phyloP scores from a whole-genome alignment of 2,329 filamentous ascomycete species.

The Bipolaris bicolor region DNA sequence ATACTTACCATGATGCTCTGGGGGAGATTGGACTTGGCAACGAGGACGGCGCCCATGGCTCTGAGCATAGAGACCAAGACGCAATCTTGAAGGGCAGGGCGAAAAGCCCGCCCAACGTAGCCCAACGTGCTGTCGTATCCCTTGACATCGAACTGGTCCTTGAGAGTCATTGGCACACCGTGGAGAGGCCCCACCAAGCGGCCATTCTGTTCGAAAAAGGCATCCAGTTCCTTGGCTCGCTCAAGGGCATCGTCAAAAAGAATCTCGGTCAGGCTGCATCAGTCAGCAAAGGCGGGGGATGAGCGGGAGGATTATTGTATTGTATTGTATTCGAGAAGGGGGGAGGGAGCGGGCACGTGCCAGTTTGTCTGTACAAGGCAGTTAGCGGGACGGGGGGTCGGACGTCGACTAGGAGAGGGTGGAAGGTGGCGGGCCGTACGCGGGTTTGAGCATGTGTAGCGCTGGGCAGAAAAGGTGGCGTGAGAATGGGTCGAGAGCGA shows the following conservation, averaged over 20 bases:
- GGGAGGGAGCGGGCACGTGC: conserved; percentile 39
- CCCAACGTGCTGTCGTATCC: conserved; percentile 61
- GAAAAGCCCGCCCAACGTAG: conserved; percentile 67
- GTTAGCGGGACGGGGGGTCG: conserved; percentile 20
- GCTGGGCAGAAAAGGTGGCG: conserved; percentile 35
- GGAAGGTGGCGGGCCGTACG: conserved; percentile 26
- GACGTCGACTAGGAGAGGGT: background rate
- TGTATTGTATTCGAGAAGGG: no score
- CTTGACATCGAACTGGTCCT: conserved; percentile 58
- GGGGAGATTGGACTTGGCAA: conserved; percentile 61
- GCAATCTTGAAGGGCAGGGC: conserved; percentile 58
- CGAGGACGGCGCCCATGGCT: conserved; percentile 56
- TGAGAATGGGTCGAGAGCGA: conserved; percentile 42
- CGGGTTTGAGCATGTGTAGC: conserved; percentile 39
- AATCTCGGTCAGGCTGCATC: conserved; percentile 54
- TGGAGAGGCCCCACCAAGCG: conserved; percentile 55
- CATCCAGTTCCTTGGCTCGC: conserved; percentile 51
- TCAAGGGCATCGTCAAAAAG: conserved; percentile 54
- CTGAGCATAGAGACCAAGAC: conserved; percentile 64
- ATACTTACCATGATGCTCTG: conserved; percentile 60
- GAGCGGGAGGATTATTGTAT: no score
- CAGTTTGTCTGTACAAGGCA: conserved; percentile 51
- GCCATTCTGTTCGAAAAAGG: conserved; percentile 43
- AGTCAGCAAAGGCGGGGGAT: conserved; percentile 18
- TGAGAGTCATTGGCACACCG: conserved; percentile 56